Percentiles rank a stretch among this genome's conserved stretches.
Conservation (phyloP, 768 basidiomycete species). For the Suillus paluster region DNA sequence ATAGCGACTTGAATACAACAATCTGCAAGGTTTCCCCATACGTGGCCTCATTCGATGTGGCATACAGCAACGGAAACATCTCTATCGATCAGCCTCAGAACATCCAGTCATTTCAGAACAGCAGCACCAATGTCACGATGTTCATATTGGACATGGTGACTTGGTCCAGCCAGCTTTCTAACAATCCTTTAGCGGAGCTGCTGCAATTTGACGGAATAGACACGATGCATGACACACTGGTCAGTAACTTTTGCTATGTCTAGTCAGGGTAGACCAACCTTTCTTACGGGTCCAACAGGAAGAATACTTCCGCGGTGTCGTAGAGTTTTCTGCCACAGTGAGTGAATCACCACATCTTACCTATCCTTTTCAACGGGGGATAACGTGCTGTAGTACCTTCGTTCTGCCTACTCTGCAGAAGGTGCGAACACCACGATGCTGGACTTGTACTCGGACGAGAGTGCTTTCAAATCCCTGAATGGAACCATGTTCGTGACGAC, state of each 20-base stretch:
- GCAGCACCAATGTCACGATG: background rate
- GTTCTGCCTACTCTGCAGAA: constrained; percentile 9
- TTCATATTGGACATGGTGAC: background rate
- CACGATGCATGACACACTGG: background rate
- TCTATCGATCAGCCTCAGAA: background rate
- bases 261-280: background rate
- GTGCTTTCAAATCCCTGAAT: background rate
- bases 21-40: background rate
- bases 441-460: background rate
- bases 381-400: constrained; percentile 7
- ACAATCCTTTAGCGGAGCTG: background rate
- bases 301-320: constrained; percentile 9
- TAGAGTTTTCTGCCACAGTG: constrained; percentile 13
- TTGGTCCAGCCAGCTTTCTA: background rate
- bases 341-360: background rate
- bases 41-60: background rate
- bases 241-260: background rate
- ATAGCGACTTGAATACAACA: background rate
- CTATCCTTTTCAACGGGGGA: background rate
- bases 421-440: background rate
- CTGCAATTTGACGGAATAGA: background rate
- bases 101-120: background rate
- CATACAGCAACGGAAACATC: background rate
- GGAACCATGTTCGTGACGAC: constrained; percentile 4
- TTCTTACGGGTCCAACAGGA: background rate